phyloP scores from a whole-genome alignment of 345 rosid species.

The Eucalyptus regnans region DNA sequence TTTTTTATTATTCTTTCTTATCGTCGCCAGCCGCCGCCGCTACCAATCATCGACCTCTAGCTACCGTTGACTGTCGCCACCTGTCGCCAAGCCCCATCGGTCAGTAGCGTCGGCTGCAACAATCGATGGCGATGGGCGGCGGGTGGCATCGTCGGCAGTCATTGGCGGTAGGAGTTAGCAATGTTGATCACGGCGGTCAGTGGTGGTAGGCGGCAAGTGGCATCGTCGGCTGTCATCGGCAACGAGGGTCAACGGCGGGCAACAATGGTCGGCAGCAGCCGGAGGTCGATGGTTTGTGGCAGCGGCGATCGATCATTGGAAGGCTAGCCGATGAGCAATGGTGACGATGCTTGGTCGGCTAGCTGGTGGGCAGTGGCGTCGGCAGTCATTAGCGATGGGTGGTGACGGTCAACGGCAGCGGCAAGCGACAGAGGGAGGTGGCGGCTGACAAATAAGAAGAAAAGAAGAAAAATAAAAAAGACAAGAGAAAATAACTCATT shows the following conservation, averaged over 20 bases:
- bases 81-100: fast-evolving
- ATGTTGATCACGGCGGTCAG: fast-evolving
- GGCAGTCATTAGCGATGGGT: fast-evolving
- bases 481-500: too few species aligned
- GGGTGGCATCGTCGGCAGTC: fast-evolving
- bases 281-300: fast-evolving
- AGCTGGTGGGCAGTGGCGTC: fast-evolving
- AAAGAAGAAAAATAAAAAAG: too few species aligned
- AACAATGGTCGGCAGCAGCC: fast-evolving
- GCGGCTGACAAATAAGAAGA: fast-evolving
- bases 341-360: fast-evolving
- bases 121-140: fast-evolving
- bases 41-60: fast-evolving
- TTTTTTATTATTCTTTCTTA: too few species aligned
- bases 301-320: fast-evolving
- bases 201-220: fast-evolving
- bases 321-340: fast-evolving
- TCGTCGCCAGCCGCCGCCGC: fast-evolving
- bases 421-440: fast-evolving
- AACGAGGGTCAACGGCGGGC: fast-evolving
- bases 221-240: fast-evolving
- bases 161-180: fast-evolving
- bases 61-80: fast-evolving
- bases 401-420: fast-evolving
- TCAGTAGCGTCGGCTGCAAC: fast-evolving